These are phyloP conservation scores for Rozella allomycis DNA, from an alignment of 371 early-diverging fungal species.

Conservation along the genomic window DNA sequence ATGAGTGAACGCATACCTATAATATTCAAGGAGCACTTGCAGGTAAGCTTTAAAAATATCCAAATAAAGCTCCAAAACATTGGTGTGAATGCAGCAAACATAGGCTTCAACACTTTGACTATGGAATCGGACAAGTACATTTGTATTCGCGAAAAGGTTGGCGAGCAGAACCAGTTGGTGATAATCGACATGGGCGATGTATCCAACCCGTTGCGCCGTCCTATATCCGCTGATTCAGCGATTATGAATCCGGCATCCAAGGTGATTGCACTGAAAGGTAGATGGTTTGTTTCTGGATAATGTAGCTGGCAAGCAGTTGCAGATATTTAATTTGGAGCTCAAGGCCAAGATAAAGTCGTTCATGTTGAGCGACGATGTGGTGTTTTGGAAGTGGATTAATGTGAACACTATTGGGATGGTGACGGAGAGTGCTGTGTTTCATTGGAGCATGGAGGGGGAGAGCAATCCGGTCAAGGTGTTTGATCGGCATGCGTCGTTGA, in stretches of 20 bases:
- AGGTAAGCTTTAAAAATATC: conserved; percentile 29
- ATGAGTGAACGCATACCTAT: conserved; percentile 1
- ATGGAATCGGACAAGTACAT: conserved; percentile 93
- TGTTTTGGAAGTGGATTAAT: conserved; percentile 91
- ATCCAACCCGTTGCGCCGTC: conserved; percentile 56
- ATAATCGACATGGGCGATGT: conserved; percentile 76
- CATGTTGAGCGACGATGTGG: conserved; percentile 73
- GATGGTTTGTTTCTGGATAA: neutral
- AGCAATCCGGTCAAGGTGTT: conserved; percentile 67
- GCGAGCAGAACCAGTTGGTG: conserved; percentile 66
- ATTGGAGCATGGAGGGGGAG: conserved; percentile 89
- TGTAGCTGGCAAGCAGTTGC: conserved; percentile 65
- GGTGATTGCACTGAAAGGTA: conserved; percentile 87
- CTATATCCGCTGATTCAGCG: conserved; percentile 90
- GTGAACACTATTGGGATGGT: conserved; percentile 70
- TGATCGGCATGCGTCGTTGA: conserved; percentile 62
- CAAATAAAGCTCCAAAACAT: conserved; percentile 50
- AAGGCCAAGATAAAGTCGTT: conserved; percentile 84
- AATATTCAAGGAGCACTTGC: conserved; percentile 76
- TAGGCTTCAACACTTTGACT: conserved; percentile 81
- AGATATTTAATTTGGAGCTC: conserved; percentile 86
- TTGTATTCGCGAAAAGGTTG: conserved; percentile 78
- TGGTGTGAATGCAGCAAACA: conserved; percentile 72
- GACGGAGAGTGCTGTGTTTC: conserved; percentile 66
- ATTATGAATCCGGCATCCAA: conserved; percentile 87